These are phyloP conservation scores for Monilinia fructigena DNA, from an alignment of 2,329 filamentous ascomycete species.

Conservation along the genomic window DNA sequence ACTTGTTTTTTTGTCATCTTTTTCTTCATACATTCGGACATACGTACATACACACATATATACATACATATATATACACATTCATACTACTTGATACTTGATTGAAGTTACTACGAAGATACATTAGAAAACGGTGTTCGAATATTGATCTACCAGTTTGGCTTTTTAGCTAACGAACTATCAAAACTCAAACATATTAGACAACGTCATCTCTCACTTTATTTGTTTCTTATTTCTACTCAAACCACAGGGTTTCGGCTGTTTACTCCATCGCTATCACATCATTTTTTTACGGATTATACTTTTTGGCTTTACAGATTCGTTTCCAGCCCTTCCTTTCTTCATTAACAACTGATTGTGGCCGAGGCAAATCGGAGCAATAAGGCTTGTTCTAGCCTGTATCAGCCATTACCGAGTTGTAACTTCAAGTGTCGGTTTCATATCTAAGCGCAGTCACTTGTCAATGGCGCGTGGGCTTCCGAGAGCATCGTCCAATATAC, in stretches of 20 bases:
- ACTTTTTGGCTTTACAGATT: neutral
- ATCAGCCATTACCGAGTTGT: conserved; percentile 15
- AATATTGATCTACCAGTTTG: too few species aligned
- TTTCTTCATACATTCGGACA: neutral
- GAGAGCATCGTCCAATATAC: conserved; percentile 11
- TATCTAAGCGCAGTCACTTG: conserved; percentile 18
- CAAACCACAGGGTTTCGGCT: too few species aligned
- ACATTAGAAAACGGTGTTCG: neutral
- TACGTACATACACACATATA: neutral
- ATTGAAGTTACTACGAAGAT: too few species aligned
- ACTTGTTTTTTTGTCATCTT: too few species aligned
- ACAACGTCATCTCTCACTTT: too few species aligned
- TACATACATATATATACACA: neutral
- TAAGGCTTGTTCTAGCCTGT: conserved; percentile 16
- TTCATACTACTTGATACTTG: neutral
- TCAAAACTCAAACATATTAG: too few species aligned
- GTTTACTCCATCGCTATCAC: neutral
- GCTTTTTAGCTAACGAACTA: too few species aligned
- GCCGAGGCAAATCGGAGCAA: conserved; percentile 6
- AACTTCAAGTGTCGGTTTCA: conserved; percentile 17
- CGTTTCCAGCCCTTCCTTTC: neutral
- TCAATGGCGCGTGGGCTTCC: conserved; percentile 15
- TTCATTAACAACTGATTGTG: neutral
- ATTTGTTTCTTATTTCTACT: too few species aligned
- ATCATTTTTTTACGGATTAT: neutral